Evolutionary conservation across 345 rosid species (phyloP).

Genomic region (Fremontodendron californicum): DNA sequence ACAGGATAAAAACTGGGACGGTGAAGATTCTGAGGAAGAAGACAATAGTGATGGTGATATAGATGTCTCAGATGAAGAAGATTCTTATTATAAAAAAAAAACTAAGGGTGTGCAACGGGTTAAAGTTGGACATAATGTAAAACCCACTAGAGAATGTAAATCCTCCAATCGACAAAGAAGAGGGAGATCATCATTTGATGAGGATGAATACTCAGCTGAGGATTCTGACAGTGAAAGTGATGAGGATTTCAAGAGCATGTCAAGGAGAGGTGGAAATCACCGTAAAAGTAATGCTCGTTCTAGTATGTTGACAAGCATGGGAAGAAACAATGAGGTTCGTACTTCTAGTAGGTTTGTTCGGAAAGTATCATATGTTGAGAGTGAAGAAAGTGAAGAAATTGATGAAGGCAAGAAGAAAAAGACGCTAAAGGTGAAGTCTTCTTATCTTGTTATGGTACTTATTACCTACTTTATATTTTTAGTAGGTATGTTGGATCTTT

Average conservation of each 20-base stretch:
- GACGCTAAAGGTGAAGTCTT: conserved; percentile 57
- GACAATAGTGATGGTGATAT: conserved; percentile 57
- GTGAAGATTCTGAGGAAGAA: conserved; percentile 68
- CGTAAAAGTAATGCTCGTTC: conserved; percentile 58
- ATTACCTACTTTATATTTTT: neutral
- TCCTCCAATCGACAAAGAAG: conserved; percentile 50
- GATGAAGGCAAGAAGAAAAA: conserved; percentile 82
- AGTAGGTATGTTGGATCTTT: neutral
- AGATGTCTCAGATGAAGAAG: conserved; percentile 69
- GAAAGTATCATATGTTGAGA: conserved; percentile 97
- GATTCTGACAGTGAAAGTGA: conserved; percentile 60
- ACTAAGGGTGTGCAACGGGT: conserved; percentile 50
- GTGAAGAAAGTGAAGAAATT: conserved; percentile 93
- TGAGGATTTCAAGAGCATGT: conserved; percentile 53
- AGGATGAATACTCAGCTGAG: conserved; percentile 63
- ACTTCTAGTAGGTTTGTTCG: conserved; percentile 83
- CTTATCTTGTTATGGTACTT: conserved; percentile 6
- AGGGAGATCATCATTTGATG: conserved; percentile 66
- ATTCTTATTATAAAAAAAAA: conserved; percentile 56
- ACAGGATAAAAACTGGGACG: conserved; percentile 77
- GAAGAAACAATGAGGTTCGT: conserved; percentile 74
- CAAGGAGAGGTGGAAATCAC: conserved; percentile 54
- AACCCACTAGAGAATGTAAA: conserved; percentile 47
- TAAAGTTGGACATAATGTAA: conserved; percentile 54
- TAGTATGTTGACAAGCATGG: conserved; percentile 29